These are phyloP conservation scores for Aureobasidium lini DNA, from an alignment of 2,329 filamentous ascomycete species.

Conservation along the genomic window DNA sequence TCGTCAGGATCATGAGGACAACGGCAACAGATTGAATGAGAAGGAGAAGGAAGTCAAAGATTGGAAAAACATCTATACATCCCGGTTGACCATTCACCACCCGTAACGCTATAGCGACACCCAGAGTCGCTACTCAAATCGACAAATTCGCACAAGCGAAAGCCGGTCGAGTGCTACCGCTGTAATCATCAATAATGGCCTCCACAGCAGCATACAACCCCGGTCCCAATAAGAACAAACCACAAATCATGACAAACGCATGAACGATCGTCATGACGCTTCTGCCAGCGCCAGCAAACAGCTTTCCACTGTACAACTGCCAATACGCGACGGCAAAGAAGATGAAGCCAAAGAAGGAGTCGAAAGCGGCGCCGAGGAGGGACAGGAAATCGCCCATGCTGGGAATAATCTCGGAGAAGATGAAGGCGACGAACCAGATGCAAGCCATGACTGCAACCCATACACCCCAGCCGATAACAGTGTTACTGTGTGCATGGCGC, in stretches of 20 bases:
- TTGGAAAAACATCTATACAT: neutral
- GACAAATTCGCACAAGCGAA: constrained; percentile 45
- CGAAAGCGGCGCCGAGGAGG: constrained; percentile 41
- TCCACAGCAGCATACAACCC: constrained; percentile 47
- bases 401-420: constrained; percentile 43
- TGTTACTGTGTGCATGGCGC: constrained; percentile 41
- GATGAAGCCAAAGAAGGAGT: constrained; percentile 46
- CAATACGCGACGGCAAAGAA: constrained; percentile 45
- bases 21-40: neutral
- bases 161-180: constrained; percentile 36
- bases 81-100: neutral
- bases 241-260: constrained; percentile 37
- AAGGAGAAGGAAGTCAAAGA: neutral
- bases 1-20: constrained; percentile 58
- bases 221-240: constrained; percentile 44
- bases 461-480: constrained; percentile 40
- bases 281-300: constrained; percentile 24
- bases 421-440: constrained; percentile 39
- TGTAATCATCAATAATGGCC: constrained; percentile 46
- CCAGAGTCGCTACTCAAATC: constrained; percentile 26
- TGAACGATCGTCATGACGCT: constrained; percentile 40
- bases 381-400: constrained; percentile 46
- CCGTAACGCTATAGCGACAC: neutral
- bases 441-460: constrained; percentile 36
- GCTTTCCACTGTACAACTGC: constrained; percentile 27